A percentile compares a stretch with the other conserved stretches of the same genome.
These are phyloP conservation scores for Monosporascus sp. DNA, from an alignment of 2,329 filamentous ascomycete species.

Conservation along the genomic window DNA sequence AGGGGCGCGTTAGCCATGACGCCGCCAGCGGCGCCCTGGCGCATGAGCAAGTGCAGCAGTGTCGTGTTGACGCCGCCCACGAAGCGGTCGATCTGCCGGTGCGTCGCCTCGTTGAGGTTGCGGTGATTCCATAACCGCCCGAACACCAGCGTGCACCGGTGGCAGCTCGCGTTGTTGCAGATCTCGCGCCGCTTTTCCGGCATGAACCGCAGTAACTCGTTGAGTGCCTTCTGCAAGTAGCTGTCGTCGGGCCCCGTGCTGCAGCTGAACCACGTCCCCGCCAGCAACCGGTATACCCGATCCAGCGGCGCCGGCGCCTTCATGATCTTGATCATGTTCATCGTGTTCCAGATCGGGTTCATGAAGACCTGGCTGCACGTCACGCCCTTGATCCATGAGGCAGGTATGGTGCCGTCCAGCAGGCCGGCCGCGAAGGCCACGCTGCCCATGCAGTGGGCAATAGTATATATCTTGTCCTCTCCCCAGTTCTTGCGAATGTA, in stretches of 20 bases:
- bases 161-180: slow-evolving; percentile 58
- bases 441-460: slow-evolving; percentile 61
- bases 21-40: slow-evolving; percentile 45
- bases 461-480: slow-evolving; percentile 45
- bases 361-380: slow-evolving; percentile 59
- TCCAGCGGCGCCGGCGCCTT: slow-evolving; percentile 45
- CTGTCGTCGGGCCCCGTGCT: slow-evolving; percentile 41
- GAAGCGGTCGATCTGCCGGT: slow-evolving; percentile 56
- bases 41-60: slow-evolving; percentile 51
- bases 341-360: slow-evolving; percentile 52
- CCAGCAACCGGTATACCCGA: slow-evolving; percentile 40
- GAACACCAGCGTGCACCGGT: slow-evolving; percentile 55
- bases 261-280: slow-evolving; percentile 53
- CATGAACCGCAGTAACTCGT: slow-evolving; percentile 54
- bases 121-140: slow-evolving; percentile 60
- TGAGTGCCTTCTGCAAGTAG: slow-evolving; percentile 44
- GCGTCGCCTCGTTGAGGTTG: slow-evolving; percentile 63
- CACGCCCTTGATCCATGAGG: slow-evolving; percentile 53
- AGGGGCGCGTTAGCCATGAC: slow-evolving; percentile 48
- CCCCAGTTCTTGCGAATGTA: slow-evolving; percentile 39
- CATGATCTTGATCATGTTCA: slow-evolving; percentile 53
- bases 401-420: slow-evolving; percentile 55
- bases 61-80: slow-evolving; percentile 60
- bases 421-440: slow-evolving; percentile 55
- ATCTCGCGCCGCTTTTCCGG: slow-evolving; percentile 50